Conservation (phyloP, 2,329 filamentous ascomycete species). For the Fusarium proliferatum region DNA sequence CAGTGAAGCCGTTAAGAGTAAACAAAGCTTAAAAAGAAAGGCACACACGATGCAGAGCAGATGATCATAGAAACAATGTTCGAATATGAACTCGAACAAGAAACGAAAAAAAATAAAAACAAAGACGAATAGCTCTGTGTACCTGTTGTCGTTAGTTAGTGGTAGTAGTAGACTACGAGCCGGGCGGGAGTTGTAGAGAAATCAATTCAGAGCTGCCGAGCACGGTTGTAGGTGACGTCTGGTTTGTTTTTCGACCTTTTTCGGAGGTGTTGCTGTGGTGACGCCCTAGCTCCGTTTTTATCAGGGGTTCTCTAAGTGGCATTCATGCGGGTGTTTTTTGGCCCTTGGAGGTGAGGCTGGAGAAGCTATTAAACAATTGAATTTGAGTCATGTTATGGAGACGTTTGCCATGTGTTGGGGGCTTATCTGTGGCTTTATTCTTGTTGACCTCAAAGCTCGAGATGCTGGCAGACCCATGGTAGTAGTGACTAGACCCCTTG, state of each 20-base stretch:
- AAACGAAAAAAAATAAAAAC: not conserved
- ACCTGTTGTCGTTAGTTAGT: conserved; percentile 29
- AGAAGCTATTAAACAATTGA: not conserved
- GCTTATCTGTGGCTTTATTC: not conserved
- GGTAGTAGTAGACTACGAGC: conserved; percentile 4
- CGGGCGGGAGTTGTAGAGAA: conserved; percentile 11
- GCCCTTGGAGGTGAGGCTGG: conserved; percentile 7
- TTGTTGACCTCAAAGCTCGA: conserved; percentile 1
- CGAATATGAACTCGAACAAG: conserved; percentile 24
- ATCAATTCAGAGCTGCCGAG: conserved; percentile 25
- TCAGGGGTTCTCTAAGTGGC: conserved; percentile 15
- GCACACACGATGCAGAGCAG: conserved; percentile 21
- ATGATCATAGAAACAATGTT: conserved; percentile 40
- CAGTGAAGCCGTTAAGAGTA: conserved; percentile 27
- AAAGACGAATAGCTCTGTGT: conserved; percentile 45
- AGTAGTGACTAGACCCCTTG: too few relatives aligned
- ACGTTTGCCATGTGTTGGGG: not conserved
- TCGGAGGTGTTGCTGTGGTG: conserved; percentile 38
- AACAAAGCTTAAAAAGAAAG: conserved; percentile 36
- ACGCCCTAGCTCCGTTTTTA: conserved; percentile 15
- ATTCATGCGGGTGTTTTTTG: conserved; percentile 3
- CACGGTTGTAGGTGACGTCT: conserved; percentile 42
- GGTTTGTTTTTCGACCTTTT: conserved; percentile 37
- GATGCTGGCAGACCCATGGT: not conserved
- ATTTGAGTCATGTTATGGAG: not conserved